A percentile compares a stretch with the other conserved stretches of the same genome.
phyloP scores from a whole-genome alignment of 2,329 filamentous ascomycete genomes.

The Trichophyton verrucosum region DNA sequence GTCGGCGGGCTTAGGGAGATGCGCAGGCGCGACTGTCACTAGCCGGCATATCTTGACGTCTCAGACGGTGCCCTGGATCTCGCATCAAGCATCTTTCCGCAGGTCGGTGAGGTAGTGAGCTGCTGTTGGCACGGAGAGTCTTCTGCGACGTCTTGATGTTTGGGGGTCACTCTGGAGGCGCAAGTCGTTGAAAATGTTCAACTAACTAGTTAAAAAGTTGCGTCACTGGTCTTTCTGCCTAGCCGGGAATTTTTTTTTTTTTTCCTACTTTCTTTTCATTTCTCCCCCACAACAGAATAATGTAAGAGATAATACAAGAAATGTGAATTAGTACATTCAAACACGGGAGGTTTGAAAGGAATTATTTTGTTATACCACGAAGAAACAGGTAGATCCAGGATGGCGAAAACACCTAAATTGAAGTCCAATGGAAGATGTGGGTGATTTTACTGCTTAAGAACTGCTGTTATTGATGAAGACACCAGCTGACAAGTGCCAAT shows the following conservation, averaged over 20 bases:
- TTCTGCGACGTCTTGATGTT: neutral
- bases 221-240: conserved; percentile 18
- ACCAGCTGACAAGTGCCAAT: conserved; percentile 4
- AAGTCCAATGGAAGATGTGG: conserved; percentile 22
- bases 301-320: neutral
- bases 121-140: neutral
- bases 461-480: neutral
- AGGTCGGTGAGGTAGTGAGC: neutral
- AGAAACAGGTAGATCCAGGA: conserved; percentile 15
- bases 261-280: conserved; percentile 14
- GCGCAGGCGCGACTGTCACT: neutral
- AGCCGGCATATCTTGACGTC: conserved; percentile 2
- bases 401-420: conserved; percentile 27
- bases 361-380: too few species aligned
- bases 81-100: neutral
- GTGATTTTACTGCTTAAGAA: neutral
- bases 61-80: neutral
- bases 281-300: neutral
- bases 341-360: too few species aligned
- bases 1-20: neutral
- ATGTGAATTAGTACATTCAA: neutral
- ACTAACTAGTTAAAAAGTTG: conserved; percentile 10
- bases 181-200: neutral
- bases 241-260: conserved; percentile 25
- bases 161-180: neutral